Conservation (phyloP, 352 stramenopile species). For the Aphanomyces stellatus region DNA sequence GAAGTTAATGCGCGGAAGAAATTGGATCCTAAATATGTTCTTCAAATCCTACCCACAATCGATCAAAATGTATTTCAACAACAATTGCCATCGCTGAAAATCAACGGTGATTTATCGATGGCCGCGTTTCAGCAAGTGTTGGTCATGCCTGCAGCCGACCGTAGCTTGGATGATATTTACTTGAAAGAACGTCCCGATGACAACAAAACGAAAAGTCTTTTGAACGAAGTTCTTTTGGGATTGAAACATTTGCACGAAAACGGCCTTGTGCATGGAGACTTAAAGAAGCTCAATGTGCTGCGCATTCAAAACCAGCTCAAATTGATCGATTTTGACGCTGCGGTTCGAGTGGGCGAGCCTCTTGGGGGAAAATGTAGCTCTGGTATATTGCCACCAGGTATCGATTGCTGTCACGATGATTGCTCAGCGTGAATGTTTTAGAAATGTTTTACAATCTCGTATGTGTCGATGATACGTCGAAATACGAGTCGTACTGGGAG, state of each 20-base stretch:
- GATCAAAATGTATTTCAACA: neutral
- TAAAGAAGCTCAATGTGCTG: conserved; percentile 23
- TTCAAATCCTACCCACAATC: neutral
- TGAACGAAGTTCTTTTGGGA: neutral
- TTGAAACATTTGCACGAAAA: neutral
- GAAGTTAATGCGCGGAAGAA: neutral
- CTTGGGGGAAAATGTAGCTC: conserved; percentile 19
- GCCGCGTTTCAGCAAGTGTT: neutral
- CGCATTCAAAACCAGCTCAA: conserved; percentile 12
- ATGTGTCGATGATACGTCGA: neutral
- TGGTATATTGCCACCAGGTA: conserved; percentile 15
- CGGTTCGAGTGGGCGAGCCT: neutral
- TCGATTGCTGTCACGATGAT: neutral
- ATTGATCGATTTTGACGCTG: conserved; percentile 22
- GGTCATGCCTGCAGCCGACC: neutral
- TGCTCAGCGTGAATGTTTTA: neutral
- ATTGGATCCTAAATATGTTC: neutral
- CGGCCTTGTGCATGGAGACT: conserved; percentile 19
- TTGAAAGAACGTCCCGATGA: neutral
- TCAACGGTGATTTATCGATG: neutral
- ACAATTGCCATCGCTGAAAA: neutral
- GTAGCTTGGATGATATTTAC: neutral
- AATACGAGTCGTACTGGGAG: neutral
- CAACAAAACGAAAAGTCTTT: neutral
- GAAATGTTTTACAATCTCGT: neutral